These are phyloP conservation scores for Metschnikowia shivogae DNA, from an alignment of 805 yeast genomes.

Conservation along the genomic window DNA sequence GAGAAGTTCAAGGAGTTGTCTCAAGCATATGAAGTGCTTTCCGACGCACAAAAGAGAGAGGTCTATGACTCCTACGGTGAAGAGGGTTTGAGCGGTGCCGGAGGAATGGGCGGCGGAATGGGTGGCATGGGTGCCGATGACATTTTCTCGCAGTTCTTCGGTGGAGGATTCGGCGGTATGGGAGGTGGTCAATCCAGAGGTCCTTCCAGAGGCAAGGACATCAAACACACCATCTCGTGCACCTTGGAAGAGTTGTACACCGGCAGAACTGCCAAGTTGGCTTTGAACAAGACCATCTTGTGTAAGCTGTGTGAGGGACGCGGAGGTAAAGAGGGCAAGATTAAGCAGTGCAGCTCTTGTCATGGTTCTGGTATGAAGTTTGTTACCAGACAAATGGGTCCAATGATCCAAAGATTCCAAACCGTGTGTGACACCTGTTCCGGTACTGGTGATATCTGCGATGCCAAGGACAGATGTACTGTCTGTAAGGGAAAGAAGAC, in stretches of 20 bases:
- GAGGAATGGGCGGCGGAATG: constrained; percentile 39
- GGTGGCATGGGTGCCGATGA: constrained; percentile 66
- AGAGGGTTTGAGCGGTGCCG: constrained; percentile 68
- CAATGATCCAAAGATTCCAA: constrained; percentile 97
- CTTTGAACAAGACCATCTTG: constrained; percentile 84
- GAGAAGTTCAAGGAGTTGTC: constrained; percentile 92
- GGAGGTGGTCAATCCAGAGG: constrained; percentile 65
- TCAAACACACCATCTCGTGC: constrained; percentile 81
- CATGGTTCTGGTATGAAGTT: constrained; percentile 89
- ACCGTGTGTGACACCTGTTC: constrained; percentile 87
- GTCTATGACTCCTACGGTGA: constrained; percentile 87
- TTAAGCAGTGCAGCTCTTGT: constrained; percentile 82
- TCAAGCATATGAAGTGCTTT: constrained; percentile 81
- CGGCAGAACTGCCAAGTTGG: constrained; percentile 92
- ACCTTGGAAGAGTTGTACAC: constrained; percentile 89
- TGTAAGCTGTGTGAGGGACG: constrained; percentile 89
- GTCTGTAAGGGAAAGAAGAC: constrained; percentile 87
- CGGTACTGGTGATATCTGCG: constrained; percentile 87
- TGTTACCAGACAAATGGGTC: constrained; percentile 98
- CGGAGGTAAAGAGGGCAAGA: constrained; percentile 93
- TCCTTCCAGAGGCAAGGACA: constrained; percentile 86
- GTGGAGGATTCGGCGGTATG: constrained; percentile 55
- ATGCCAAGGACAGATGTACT: constrained; percentile 84
- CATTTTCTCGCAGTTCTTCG: constrained; percentile 77
- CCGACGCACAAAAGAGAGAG: constrained; percentile 85